Evolutionary conservation across 257 asterid genomes (phyloP), one percentile per base, ranked within the genome.

Genomic region (Solanum rostratum): DNA sequence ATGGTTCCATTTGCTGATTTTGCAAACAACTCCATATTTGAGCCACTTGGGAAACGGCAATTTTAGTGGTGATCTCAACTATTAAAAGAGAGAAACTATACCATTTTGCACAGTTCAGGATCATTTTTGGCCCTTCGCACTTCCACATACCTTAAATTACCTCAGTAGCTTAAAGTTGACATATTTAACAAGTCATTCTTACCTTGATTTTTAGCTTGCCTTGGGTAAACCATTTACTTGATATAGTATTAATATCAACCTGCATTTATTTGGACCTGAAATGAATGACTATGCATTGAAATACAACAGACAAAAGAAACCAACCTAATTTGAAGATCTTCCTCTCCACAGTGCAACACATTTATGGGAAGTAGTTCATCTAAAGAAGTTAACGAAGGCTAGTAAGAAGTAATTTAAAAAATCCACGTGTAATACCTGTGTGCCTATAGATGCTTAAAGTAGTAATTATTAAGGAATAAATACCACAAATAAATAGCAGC

Each of bases 171-270:
- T 68, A 49, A 68, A 68, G 78, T 49, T 18, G 24, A 68, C 78
- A 9, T 69, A 33, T 37, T 33, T 37, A 69, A 78, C 66, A 87
- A 80, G 50, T 37, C 13, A 65, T 53, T 27, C 87, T 84, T 37
- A 92, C 97, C 95, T 90, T 86, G 45, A 69, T 85, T 57, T 63
- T 86, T 45, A 83, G 89, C 90, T 69, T 90, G 83, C 85, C 85
- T 73, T 85, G 87, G 84, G 82, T 81, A 50, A 62, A 43, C 53
- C 60, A 79, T 86, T 53, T 86, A 55, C 85, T 79, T 43, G 89
- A 65, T 85, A 74, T 55, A 78, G 87, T 76, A 81, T 84, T 83
- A 73, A 20, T 46, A 79, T 76, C 80, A 30, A 92, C 91, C 95
- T 93, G 94, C 59, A 84, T 46, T 71, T 29, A 79, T 83, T 70